These are phyloP conservation scores for Termitomyces bulborhizus DNA, from an alignment of 768 basidiomycete genomes.

Conservation along the genomic window DNA sequence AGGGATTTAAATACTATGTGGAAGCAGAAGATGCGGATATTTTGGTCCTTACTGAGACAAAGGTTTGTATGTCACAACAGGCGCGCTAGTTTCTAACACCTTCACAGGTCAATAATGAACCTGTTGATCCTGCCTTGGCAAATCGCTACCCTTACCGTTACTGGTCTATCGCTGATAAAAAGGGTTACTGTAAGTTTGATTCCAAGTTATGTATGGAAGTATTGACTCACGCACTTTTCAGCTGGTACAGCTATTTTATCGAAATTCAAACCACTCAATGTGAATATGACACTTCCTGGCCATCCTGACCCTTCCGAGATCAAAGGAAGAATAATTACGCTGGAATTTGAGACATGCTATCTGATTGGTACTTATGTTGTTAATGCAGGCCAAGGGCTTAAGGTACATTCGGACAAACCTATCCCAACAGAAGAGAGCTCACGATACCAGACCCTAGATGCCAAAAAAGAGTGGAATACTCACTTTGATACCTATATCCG, in stretches of 20 bases:
- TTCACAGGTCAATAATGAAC: conserved; percentile 62
- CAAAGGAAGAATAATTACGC: conserved; percentile 73
- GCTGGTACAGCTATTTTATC: conserved; percentile 81
- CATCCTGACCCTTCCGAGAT: conserved; percentile 59
- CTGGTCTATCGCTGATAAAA: conserved; percentile 75
- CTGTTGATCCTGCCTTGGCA: conserved; percentile 52
- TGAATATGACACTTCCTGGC: conserved; percentile 64
- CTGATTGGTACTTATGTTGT: conserved; percentile 79
- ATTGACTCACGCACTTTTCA: conserved; percentile 20
- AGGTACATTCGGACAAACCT: conserved; percentile 35
- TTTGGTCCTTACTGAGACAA: conserved; percentile 81
- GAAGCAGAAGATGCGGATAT: conserved; percentile 86
- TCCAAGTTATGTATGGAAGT: not conserved
- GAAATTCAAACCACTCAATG: conserved; percentile 64
- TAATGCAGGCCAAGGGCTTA: conserved; percentile 73
- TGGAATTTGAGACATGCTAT: conserved; percentile 71
- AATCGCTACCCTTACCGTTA: conserved; percentile 62
- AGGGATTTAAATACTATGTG: conserved; percentile 80
- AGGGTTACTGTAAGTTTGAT: conserved; percentile 59
- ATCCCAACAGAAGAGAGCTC: not conserved
- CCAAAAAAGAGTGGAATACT: conserved; percentile 72
- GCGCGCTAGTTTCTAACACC: not conserved
- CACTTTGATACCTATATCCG: conserved; percentile 74
- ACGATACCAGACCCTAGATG: conserved; percentile 56
- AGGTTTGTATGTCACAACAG: conserved; percentile 44